A percentile compares a stretch with the other conserved stretches of the same genome.
phyloP scores from a whole-genome alignment of 331 rosid species.

The Arachis monticola region DNA sequence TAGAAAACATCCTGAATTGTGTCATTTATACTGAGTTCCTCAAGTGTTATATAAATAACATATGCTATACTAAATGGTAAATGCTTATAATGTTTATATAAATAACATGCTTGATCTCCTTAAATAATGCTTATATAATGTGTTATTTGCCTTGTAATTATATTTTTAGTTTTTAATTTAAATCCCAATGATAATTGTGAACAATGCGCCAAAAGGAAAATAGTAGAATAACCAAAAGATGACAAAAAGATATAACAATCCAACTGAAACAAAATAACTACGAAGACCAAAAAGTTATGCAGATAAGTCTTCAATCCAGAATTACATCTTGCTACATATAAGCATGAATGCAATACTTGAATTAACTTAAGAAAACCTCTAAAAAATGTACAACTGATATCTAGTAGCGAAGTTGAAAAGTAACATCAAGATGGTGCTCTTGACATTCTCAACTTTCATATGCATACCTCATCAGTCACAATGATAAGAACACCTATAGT shows the following conservation, averaged over 20 bases:
- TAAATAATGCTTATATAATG: too few species aligned
- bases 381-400: not conserved
- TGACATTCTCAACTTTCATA: slow-evolving; percentile 8
- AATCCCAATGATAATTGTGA: not conserved
- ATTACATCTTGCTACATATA: slow-evolving; percentile 4
- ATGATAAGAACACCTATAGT: not conserved
- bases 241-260: not conserved
- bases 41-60: too few species aligned
- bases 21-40: not conserved
- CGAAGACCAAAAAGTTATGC: too few species aligned
- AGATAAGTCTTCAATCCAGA: not conserved
- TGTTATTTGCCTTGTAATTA: not conserved
- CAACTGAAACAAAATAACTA: slow-evolving; percentile 2
- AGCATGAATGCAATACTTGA: slow-evolving; percentile 20
- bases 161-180: not conserved
- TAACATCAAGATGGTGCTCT: slow-evolving; percentile 2
- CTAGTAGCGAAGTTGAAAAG: not conserved
- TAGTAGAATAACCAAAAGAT: slow-evolving; percentile 4
- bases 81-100: too few species aligned
- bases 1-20: not conserved
- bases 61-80: too few species aligned
- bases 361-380: slow-evolving; percentile 19
- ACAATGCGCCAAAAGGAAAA: too few species aligned
- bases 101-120: too few species aligned
- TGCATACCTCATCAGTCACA: not conserved